These are phyloP conservation scores for Aspergillus taichungensis DNA, from an alignment of 495 filamentous ascomycete genomes.

Conservation along the genomic window DNA sequence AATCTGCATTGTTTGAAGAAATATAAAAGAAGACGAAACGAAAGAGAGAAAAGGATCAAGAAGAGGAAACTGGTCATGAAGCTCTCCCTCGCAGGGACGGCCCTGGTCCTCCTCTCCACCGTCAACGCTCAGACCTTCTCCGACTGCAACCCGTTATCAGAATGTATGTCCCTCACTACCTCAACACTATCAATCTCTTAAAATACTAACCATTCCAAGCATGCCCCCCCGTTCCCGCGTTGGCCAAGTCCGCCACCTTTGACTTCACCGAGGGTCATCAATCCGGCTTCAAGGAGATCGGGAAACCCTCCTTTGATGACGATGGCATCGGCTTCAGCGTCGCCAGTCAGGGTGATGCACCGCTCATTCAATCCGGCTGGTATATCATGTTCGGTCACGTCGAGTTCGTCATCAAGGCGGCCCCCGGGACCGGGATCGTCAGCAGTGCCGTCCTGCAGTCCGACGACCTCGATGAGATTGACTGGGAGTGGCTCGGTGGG, in stretches of 20 bases:
- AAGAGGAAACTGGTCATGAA: not conserved
- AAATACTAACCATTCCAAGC: constrained; percentile 21
- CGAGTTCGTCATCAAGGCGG: constrained; percentile 50
- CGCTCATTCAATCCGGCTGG: constrained; percentile 66
- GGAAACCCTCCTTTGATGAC: constrained; percentile 58
- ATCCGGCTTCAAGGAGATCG: constrained; percentile 58
- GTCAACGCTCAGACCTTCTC: constrained; percentile 61
- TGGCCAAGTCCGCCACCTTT: constrained; percentile 67
- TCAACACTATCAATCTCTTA: constrained; percentile 6
- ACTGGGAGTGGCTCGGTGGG: constrained; percentile 77
- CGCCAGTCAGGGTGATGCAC: constrained; percentile 69
- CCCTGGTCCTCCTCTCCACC: constrained; percentile 20
- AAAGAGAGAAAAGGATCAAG: too few relatives aligned
- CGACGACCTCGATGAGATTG: constrained; percentile 82
- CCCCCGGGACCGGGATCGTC: constrained; percentile 53
- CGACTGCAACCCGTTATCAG: constrained; percentile 62
- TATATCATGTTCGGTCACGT: constrained; percentile 67
- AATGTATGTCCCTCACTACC: constrained; percentile 39
- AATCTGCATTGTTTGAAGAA: too few relatives aligned
- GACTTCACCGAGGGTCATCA: constrained; percentile 70
- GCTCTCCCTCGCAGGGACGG: constrained; percentile 9
- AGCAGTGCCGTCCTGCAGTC: constrained; percentile 77
- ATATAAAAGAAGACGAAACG: too few relatives aligned
- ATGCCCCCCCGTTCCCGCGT: constrained; percentile 73
- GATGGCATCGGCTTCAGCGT: constrained; percentile 84